These are phyloP conservation scores for Meira nashicola DNA, from an alignment of 1,284 basidiomycete species.

Conservation along the genomic window DNA sequence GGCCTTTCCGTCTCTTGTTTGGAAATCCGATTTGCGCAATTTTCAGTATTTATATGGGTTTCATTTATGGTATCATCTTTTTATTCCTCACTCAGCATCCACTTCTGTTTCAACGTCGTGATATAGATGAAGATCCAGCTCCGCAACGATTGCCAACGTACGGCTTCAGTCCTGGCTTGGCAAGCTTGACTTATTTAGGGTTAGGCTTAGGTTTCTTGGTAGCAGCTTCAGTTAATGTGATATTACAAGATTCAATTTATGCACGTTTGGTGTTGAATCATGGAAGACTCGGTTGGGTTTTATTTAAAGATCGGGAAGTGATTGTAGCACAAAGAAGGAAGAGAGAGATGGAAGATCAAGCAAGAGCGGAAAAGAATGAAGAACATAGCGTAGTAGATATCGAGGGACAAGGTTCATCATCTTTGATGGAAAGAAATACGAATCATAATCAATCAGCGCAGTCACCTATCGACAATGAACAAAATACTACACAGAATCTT, in stretches of 20 bases:
- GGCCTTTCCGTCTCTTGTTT: conserved; percentile 53
- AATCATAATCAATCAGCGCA: no score
- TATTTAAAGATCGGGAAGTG: conserved; percentile 19
- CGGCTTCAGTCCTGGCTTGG: conserved; percentile 52
- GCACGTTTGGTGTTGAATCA: conserved; percentile 27
- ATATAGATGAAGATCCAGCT: conserved; percentile 41
- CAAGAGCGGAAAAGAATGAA: not conserved
- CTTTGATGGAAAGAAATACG: no score
- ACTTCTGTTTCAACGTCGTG: conserved; percentile 52
- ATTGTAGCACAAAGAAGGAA: conserved; percentile 11
- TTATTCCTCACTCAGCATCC: conserved; percentile 55
- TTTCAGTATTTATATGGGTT: conserved; percentile 56
- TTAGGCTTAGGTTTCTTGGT: conserved; percentile 55
- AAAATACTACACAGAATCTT: not conserved
- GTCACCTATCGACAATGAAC: not conserved
- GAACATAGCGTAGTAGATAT: not conserved
- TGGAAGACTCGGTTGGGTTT: conserved; percentile 25
- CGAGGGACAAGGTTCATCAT: not conserved
- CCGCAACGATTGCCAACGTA: conserved; percentile 52
- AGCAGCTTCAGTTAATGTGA: conserved; percentile 52
- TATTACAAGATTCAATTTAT: conserved; percentile 56
- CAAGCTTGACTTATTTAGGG: conserved; percentile 55
- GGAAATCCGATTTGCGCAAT: conserved; percentile 50
- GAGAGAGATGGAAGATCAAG: not conserved
- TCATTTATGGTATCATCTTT: conserved; percentile 55